Percentiles rank a stretch among this genome's conserved stretches.
Conservation (phyloP, 345 rosid genomes). For the Isatis tinctoria region DNA sequence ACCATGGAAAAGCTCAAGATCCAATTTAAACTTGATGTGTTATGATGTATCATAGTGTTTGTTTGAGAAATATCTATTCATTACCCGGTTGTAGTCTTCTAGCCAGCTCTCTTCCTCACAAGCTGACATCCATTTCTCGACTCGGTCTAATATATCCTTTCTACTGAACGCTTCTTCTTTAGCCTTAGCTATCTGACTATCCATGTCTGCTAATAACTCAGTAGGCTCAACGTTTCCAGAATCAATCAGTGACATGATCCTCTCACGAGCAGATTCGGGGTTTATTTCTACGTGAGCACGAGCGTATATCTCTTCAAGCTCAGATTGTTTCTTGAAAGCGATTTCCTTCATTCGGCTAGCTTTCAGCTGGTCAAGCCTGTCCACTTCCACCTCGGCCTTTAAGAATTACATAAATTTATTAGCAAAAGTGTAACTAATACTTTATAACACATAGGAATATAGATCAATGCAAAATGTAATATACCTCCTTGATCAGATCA, state of each 20-base stretch:
- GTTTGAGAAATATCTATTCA: background rate
- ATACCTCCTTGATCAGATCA: conserved; percentile 93
- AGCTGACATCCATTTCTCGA: conserved; percentile 99
- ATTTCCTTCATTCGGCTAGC: conserved; percentile 97
- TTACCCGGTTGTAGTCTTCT: conserved; percentile 93
- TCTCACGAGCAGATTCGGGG: conserved; percentile 84
- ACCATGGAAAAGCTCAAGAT: background rate
- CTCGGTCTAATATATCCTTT: conserved; percentile 92
- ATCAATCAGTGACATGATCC: conserved; percentile 75
- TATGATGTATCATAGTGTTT: background rate
- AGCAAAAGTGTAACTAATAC: conserved; percentile 19
- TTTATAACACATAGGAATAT: background rate
- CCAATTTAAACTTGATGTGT: background rate
- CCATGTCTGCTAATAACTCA: conserved; percentile 93
- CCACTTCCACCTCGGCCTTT: conserved; percentile 94
- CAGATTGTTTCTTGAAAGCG: conserved; percentile 86
- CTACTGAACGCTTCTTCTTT: conserved; percentile 90
- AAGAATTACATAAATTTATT: background rate
- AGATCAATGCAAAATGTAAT: background rate
- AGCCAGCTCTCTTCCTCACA: conserved; percentile 99
- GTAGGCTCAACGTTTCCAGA: conserved; percentile 88
- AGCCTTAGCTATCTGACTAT: conserved; percentile 81
- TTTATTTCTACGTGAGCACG: conserved; percentile 78
- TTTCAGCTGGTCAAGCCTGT: conserved; percentile 91
- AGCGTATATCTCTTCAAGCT: conserved; percentile 88